Percentiles rank a stretch among this genome's conserved stretches.
phyloP scores from a whole-genome alignment of 306 rosid genomes.

The Cucumis hystrix region DNA sequence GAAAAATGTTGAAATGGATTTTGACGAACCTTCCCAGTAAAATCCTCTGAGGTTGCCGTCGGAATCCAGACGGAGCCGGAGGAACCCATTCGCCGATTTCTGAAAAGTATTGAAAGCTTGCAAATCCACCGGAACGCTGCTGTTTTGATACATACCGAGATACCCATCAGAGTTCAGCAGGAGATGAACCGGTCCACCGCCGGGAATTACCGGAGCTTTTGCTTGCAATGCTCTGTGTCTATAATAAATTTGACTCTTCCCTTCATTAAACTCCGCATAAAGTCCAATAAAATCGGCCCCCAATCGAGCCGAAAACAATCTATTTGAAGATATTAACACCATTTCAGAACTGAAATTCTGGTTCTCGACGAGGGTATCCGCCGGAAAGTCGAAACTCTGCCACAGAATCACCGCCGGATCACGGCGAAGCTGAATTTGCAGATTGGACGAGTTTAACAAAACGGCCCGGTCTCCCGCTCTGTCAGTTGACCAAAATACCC shows the following conservation, averaged over 20 bases:
- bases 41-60: constrained; percentile 72
- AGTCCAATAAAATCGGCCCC: constrained; percentile 52
- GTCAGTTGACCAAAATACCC: constrained; percentile 51
- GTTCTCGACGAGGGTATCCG: constrained; percentile 49
- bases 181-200: constrained; percentile 50
- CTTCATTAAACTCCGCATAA: constrained; percentile 17
- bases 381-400: constrained; percentile 69
- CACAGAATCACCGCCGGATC: constrained; percentile 21
- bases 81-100: constrained; percentile 23
- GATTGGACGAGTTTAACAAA: constrained; percentile 55
- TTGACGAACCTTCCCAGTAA: constrained; percentile 44
- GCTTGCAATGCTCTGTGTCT: constrained; percentile 43
- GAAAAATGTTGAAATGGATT: not conserved
- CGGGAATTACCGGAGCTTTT: constrained; percentile 27
- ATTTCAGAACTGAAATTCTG: constrained; percentile 51
- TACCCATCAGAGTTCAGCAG: constrained; percentile 50
- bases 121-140: constrained; percentile 44
- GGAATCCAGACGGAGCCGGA: constrained; percentile 35
- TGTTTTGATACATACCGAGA: constrained; percentile 67
- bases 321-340: constrained; percentile 33
- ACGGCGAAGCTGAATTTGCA: constrained; percentile 21
- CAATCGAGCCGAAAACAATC: constrained; percentile 31
- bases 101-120: constrained; percentile 49
- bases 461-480: constrained; percentile 28
- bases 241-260: constrained; percentile 33